Conservation (phyloP, 1,284 basidiomycete genomes). For the Hymenochaete sp. region DNA sequence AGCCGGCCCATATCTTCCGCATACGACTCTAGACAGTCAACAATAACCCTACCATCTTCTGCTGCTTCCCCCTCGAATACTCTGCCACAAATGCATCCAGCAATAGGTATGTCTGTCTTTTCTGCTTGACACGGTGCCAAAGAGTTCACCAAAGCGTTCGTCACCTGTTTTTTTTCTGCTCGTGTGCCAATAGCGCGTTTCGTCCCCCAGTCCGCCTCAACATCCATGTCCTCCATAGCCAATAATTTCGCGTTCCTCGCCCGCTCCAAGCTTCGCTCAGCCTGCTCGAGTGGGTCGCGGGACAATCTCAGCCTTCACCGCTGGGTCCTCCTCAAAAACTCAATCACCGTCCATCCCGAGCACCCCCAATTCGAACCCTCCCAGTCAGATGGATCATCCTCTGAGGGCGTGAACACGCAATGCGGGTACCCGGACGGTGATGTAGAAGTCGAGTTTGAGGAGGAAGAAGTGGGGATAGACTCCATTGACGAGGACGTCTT, state of each 20-base stretch:
- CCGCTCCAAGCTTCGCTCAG: slow-evolving; percentile 63
- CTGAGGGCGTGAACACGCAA: not conserved
- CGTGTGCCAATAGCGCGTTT: slow-evolving; percentile 4
- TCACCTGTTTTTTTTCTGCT: not conserved
- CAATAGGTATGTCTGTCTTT: slow-evolving; percentile 3
- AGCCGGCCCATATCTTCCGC: slow-evolving; percentile 76
- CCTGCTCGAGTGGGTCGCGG: slow-evolving; percentile 43
- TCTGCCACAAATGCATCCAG: slow-evolving; percentile 2
- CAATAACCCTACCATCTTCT: slow-evolving; percentile 19
- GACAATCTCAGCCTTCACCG: slow-evolving; percentile 70
- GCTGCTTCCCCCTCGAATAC: slow-evolving; percentile 24
- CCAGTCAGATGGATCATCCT: not conserved
- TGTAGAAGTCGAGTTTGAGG: slow-evolving; percentile 29
- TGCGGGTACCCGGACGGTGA: not conserved
- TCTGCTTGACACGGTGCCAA: not conserved
- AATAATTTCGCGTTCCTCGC: slow-evolving; percentile 51
- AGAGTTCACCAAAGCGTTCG: not conserved
- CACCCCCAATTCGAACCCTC: slow-evolving; percentile 4
- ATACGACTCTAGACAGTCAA: slow-evolving; percentile 49
- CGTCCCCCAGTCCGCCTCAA: slow-evolving; percentile 11
- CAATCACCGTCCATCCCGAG: slow-evolving; percentile 31
- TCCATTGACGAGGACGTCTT: slow-evolving; percentile 40
- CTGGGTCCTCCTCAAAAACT: slow-evolving; percentile 81
- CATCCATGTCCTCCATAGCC: slow-evolving; percentile 18
- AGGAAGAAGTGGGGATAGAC: slow-evolving; percentile 33